These are phyloP conservation scores for Prunus davidiana DNA, from an alignment of 306 rosid species.

Conservation along the genomic window DNA sequence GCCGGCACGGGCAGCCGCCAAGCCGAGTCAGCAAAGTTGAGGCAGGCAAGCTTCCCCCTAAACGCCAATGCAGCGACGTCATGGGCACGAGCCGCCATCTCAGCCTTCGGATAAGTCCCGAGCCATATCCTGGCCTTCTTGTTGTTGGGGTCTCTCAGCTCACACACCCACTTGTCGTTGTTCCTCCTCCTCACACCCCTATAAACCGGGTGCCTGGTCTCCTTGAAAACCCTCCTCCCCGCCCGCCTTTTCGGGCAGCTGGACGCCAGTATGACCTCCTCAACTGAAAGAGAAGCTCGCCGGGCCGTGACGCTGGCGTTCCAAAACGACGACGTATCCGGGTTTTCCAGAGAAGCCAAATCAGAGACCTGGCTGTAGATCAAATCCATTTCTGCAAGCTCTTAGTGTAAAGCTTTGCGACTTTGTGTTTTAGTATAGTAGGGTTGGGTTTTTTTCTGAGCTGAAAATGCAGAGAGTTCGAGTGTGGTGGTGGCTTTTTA, in stretches of 20 bases:
- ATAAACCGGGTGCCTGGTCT: slow-evolving; percentile 80
- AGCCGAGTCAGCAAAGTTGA: slow-evolving; percentile 71
- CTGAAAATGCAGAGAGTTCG: no score
- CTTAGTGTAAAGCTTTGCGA: no score
- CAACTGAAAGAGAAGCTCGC: slow-evolving; percentile 29
- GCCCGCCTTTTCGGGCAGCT: slow-evolving; percentile 62
- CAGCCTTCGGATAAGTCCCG: slow-evolving; percentile 69
- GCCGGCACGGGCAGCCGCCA: slow-evolving; percentile 49
- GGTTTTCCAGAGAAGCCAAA: background rate
- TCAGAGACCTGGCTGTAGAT: slow-evolving; percentile 13
- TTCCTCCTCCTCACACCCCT: slow-evolving; percentile 70
- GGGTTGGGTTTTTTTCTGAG: no score
- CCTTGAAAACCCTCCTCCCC: slow-evolving; percentile 62
- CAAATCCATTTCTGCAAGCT: slow-evolving; percentile 8
- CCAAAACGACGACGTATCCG: background rate
- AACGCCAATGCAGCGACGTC: slow-evolving; percentile 73
- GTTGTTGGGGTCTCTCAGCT: slow-evolving; percentile 63
- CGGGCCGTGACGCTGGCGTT: background rate
- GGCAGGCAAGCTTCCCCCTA: slow-evolving; percentile 58
- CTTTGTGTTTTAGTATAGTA: no score
- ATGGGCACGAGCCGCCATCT: slow-evolving; percentile 90
- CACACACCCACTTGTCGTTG: slow-evolving; percentile 86
- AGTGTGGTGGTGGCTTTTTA: no score
- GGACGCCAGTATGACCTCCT: slow-evolving; percentile 51
- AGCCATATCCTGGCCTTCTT: slow-evolving; percentile 66